Evolutionary conservation across 441 rosid species (phyloP).

Genomic region (Metrosideros polymorpha): DNA sequence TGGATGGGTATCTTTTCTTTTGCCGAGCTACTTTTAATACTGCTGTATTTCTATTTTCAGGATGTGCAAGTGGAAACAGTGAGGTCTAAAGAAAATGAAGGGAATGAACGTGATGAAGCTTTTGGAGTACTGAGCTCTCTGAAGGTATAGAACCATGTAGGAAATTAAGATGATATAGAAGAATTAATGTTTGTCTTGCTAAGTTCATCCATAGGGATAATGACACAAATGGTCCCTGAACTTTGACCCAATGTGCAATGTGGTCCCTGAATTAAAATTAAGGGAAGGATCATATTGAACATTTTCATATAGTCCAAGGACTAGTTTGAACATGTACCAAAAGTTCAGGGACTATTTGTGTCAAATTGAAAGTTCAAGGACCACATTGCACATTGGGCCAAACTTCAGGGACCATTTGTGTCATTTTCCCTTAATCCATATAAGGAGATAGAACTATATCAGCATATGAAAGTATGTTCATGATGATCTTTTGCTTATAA

Average conservation of each 20-base stretch:
- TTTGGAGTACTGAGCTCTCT: conserved; percentile 48
- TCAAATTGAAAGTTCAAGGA: no score
- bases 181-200: background rate
- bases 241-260: no score
- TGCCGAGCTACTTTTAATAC: background rate
- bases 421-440: no score
- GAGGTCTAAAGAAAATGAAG: conserved; percentile 38
- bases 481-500: background rate
- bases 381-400: no score
- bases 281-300: no score
- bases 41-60: conserved; percentile 26
- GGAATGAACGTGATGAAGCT: conserved; percentile 27
- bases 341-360: no score
- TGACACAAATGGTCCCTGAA: no score
- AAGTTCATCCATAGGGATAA: background rate
- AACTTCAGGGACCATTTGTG: no score
- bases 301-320: no score
- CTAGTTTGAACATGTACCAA: no score
- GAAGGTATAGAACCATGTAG: conserved; percentile 35
- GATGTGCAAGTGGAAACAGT: conserved; percentile 56
- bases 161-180: background rate
- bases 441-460: background rate
- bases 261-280: no score
- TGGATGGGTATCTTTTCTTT: background rate
- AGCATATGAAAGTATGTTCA: background rate